phyloP scores from a whole-genome alignment of 495 filamentous ascomycete genomes.

The Tuber melanosporum region DNA sequence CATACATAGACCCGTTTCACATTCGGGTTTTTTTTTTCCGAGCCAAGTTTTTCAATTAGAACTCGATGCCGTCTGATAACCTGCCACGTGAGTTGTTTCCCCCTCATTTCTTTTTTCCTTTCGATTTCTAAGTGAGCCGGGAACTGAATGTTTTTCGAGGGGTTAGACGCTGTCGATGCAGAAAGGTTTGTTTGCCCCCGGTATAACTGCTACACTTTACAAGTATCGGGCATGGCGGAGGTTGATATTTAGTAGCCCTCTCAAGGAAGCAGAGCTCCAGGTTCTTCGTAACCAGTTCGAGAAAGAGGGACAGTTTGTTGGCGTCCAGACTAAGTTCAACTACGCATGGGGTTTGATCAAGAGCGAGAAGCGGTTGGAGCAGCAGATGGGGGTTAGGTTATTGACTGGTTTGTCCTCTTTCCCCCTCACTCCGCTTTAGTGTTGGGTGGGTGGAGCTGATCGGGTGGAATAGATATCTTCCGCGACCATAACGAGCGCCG shows the following conservation, averaged over 20 bases:
- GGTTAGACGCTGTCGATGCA: constrained; percentile 86
- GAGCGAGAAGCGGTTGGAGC: constrained; percentile 70
- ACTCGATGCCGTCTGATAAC: constrained; percentile 43
- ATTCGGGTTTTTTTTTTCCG: background rate
- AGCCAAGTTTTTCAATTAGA: constrained; percentile 4
- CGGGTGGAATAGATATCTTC: constrained; percentile 65
- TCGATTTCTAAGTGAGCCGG: background rate
- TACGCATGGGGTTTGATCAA: constrained; percentile 98
- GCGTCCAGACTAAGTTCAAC: constrained; percentile 98
- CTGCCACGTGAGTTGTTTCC: constrained; percentile 60
- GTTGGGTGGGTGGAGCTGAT: background rate
- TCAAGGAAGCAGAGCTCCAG: constrained; percentile 81
- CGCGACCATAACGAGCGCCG: constrained; percentile 81
- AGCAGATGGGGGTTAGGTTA: constrained; percentile 90
- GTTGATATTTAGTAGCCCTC: constrained; percentile 52
- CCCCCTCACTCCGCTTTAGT: background rate
- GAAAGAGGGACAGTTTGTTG: constrained; percentile 91
- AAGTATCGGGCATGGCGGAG: background rate
- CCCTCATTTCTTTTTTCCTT: constrained; percentile 21
- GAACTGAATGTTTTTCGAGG: constrained; percentile 1
- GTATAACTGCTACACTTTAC: constrained; percentile 4
- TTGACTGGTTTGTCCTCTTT: constrained; percentile 52
- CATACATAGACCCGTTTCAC: background rate
- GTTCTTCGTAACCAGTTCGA: constrained; percentile 90
- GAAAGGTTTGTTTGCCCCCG: constrained; percentile 62